These are phyloP conservation scores for Lasiosphaeria hispida DNA, from an alignment of 495 filamentous ascomycete genomes.

Conservation along the genomic window DNA sequence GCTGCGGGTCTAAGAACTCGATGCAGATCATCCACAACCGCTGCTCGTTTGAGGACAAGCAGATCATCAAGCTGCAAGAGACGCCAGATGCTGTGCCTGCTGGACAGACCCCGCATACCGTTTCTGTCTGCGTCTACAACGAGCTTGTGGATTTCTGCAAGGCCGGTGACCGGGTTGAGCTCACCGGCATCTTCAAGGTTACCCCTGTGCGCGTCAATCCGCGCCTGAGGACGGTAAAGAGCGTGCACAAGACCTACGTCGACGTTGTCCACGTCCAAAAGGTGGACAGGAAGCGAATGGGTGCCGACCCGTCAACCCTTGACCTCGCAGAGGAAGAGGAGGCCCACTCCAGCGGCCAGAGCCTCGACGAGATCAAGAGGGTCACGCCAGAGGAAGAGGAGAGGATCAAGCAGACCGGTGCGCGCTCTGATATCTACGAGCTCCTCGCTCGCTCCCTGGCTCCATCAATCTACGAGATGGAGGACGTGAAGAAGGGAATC, in stretches of 20 bases:
- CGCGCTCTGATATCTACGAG: slow-evolving; percentile 87
- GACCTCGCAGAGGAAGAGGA: slow-evolving; percentile 61
- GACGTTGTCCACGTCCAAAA: slow-evolving; percentile 96
- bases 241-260: slow-evolving; percentile 95
- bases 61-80: slow-evolving; percentile 98
- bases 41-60: slow-evolving; percentile 92
- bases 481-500: slow-evolving; percentile 98
- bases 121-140: slow-evolving; percentile 94
- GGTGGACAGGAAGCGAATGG: slow-evolving; percentile 88
- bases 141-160: slow-evolving; percentile 97
- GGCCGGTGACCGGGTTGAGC: slow-evolving; percentile 92
- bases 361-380: slow-evolving; percentile 77
- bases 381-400: slow-evolving; percentile 87
- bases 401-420: slow-evolving; percentile 79
- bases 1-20: slow-evolving; percentile 82
- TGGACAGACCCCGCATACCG: slow-evolving; percentile 97
- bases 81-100: slow-evolving; percentile 92
- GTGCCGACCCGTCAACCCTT: slow-evolving; percentile 84
- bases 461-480: slow-evolving; percentile 95
- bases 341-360: slow-evolving; percentile 73
- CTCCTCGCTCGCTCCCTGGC: slow-evolving; percentile 88
- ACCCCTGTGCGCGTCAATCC: slow-evolving; percentile 95
- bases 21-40: slow-evolving; percentile 99
- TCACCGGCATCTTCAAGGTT: slow-evolving; percentile 94
- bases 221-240: slow-evolving; percentile 85